Conservation (phyloP, 768 basidiomycete species). For the Kwoniella sp. region DNA sequence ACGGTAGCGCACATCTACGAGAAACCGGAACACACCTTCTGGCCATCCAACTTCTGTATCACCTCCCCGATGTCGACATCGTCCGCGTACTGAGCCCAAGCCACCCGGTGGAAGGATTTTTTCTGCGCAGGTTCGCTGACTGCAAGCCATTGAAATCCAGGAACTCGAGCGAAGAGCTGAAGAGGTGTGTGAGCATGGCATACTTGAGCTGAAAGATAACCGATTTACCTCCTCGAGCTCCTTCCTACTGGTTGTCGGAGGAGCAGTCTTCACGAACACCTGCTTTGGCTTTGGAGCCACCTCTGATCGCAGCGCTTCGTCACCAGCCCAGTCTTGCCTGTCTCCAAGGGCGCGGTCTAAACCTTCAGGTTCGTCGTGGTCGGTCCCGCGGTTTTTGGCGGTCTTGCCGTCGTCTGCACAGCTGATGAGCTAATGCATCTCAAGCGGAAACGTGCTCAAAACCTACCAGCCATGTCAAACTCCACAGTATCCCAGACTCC, state of each 20-base stretch:
- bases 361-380: slow-evolving; percentile 37
- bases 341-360: slow-evolving; percentile 32
- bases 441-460: not conserved
- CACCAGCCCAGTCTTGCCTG: slow-evolving; percentile 7
- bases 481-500: slow-evolving; percentile 67
- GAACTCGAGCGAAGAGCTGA: slow-evolving; percentile 69
- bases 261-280: slow-evolving; percentile 91
- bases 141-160: slow-evolving; percentile 82
- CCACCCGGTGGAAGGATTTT: slow-evolving; percentile 88
- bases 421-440: not conserved
- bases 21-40: too few relatives aligned
- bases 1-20: slow-evolving; percentile 13
- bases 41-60: slow-evolving; percentile 70
- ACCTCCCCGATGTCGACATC: slow-evolving; percentile 75
- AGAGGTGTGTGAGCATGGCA: slow-evolving; percentile 1
- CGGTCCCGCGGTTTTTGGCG: slow-evolving; percentile 13
- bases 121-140: slow-evolving; percentile 88
- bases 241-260: slow-evolving; percentile 81
- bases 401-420: slow-evolving; percentile 61
- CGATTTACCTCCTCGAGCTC: slow-evolving; percentile 78
- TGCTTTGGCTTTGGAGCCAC: slow-evolving; percentile 50
- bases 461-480: slow-evolving; percentile 31
- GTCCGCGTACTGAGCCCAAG: slow-evolving; percentile 82
- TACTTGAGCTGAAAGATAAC: not conserved
- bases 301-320: slow-evolving; percentile 32